Evolutionary conservation across 345 rosid genomes (phyloP).

Genomic region (Microcos paniculata): DNA sequence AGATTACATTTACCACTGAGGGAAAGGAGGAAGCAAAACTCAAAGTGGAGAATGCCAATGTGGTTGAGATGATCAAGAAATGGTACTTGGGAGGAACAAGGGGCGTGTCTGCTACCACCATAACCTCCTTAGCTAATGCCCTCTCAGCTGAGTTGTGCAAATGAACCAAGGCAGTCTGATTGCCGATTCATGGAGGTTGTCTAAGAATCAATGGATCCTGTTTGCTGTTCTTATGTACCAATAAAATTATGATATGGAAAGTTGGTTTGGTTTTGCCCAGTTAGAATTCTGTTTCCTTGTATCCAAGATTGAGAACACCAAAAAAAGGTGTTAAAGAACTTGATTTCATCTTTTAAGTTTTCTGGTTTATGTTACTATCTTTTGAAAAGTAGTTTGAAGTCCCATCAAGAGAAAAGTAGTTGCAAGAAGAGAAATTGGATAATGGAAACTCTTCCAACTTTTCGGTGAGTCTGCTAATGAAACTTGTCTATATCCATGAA

Average conservation of each 20-base stretch:
- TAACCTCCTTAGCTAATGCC: constrained; percentile 50
- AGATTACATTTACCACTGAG: constrained; percentile 59
- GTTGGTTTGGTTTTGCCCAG: background rate
- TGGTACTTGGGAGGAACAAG: constrained; percentile 88
- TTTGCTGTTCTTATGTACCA: constrained; percentile 1
- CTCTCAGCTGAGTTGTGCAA: constrained; percentile 51
- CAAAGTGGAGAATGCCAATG: constrained; percentile 67
- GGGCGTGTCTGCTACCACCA: constrained; percentile 71
- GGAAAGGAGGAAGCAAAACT: constrained; percentile 68
- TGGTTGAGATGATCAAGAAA: constrained; percentile 73
- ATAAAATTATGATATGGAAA: constrained; percentile 1
- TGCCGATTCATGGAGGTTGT: background rate
- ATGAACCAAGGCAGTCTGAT: constrained; percentile 17
- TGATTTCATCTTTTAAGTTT: background rate
- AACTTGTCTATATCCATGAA: too few species aligned
- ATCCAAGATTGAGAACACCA: background rate
- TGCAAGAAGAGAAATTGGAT: too few species aligned
- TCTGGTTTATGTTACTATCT: background rate
- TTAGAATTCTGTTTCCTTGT: background rate
- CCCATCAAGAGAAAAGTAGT: too few species aligned
- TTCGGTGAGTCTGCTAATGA: too few species aligned
- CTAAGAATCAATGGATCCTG: background rate
- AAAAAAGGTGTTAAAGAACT: background rate
- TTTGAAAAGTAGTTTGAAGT: too few species aligned
- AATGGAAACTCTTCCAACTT: too few species aligned